These are phyloP conservation scores for Brassica nigra DNA, from an alignment of 345 rosid species.

Conservation along the genomic window DNA sequence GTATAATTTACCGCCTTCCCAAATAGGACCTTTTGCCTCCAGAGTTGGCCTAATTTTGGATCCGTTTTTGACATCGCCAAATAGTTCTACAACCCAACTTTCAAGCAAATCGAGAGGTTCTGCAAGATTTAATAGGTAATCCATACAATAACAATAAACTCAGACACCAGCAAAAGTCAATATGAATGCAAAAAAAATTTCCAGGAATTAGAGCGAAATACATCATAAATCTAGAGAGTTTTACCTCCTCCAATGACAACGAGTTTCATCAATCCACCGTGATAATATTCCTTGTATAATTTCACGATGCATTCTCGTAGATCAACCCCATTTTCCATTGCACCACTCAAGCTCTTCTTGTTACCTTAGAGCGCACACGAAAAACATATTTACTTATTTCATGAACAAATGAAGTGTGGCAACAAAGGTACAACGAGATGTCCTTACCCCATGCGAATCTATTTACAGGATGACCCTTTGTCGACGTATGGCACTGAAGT, in stretches of 20 bases:
- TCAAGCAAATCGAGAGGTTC: constrained; percentile 89
- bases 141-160: constrained; percentile 5
- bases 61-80: constrained; percentile 65
- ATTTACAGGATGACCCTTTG: constrained; percentile 68
- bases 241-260: constrained; percentile 98
- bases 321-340: constrained; percentile 81
- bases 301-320: constrained; percentile 71
- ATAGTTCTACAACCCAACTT: constrained; percentile 84
- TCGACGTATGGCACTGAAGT: constrained; percentile 86
- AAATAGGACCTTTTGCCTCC: constrained; percentile 67
- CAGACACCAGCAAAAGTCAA: constrained; percentile 7
- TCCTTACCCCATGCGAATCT: constrained; percentile 88
- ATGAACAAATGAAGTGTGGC: constrained; percentile 26
- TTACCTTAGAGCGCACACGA: constrained; percentile 62
- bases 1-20: constrained; percentile 79
- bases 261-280: constrained; percentile 92
- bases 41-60: constrained; percentile 60
- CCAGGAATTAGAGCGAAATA: constrained; percentile 12
- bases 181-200: neutral
- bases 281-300: constrained; percentile 68
- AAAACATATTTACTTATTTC: constrained; percentile 14
- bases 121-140: constrained; percentile 44
- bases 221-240: constrained; percentile 23
- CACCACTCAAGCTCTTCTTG: constrained; percentile 88
- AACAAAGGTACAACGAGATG: constrained; percentile 28